These are phyloP conservation scores for Carex kokanica DNA, from an alignment of 176 grass and related monocot genomes.

Conservation along the genomic window DNA sequence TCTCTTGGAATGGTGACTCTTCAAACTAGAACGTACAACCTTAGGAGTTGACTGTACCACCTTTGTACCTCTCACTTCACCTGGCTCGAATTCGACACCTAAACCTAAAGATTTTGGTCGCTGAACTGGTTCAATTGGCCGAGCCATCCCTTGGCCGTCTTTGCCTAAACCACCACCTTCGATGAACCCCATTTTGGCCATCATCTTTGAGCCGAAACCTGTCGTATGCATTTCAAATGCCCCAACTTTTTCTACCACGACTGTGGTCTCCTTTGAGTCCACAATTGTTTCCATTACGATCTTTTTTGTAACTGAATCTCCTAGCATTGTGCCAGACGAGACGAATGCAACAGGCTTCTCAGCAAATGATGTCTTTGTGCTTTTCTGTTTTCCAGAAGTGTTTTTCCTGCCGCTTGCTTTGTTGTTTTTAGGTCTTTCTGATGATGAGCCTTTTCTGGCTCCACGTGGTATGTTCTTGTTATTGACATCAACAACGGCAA, in stretches of 20 bases:
- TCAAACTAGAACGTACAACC: constrained; percentile 23
- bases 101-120: constrained; percentile 89
- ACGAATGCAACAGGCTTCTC: constrained; percentile 70
- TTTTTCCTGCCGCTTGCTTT: constrained; percentile 40
- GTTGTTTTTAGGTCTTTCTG: constrained; percentile 29
- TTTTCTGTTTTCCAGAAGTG: constrained; percentile 34
- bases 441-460: constrained; percentile 10
- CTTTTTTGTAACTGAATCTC: constrained; percentile 37
- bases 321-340: constrained; percentile 59
- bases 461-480: constrained; percentile 31
- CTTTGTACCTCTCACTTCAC: constrained; percentile 30
- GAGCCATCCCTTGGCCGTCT: constrained; percentile 76
- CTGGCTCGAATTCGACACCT: constrained; percentile 58
- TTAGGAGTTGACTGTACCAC: constrained; percentile 32
- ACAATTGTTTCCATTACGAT: constrained; percentile 35
- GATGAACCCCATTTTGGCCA: constrained; percentile 94
- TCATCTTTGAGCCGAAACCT: constrained; percentile 94
- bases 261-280: constrained; percentile 26
- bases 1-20: constrained; percentile 7
- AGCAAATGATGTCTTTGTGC: constrained; percentile 42
- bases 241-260: constrained; percentile 33
- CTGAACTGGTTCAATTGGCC: constrained; percentile 64
- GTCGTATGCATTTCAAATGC: constrained; percentile 83
- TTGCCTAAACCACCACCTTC: constrained; percentile 81
- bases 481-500: constrained; percentile 41